Evolutionary conservation across 225 moss, liverwort and hornwort species (phyloP).

Genomic region (Physcomitrium patens): DNA sequence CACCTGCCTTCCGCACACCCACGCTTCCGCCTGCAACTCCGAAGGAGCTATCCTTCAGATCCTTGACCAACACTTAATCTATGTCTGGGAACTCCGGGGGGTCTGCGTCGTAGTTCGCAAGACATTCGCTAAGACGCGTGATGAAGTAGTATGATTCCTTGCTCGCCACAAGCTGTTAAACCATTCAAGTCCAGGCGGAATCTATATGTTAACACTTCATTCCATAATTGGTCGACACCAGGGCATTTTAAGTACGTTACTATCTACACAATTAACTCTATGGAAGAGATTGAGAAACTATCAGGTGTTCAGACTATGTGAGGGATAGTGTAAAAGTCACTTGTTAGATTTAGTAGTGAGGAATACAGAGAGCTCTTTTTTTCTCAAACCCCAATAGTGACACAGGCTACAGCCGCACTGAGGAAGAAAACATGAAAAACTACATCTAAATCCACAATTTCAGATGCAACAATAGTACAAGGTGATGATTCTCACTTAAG

Average conservation of each 20-base stretch:
- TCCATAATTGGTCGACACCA: too few relatives aligned
- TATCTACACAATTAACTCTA: too few relatives aligned
- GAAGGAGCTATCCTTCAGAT: constrained; percentile 56
- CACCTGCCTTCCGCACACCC: neutral
- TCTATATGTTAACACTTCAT: neutral
- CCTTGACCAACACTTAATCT: constrained; percentile 76
- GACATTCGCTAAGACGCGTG: constrained; percentile 71
- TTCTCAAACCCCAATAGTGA: too few relatives aligned
- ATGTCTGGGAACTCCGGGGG: constrained; percentile 62
- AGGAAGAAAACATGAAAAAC: too few relatives aligned
- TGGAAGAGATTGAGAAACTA: too few relatives aligned
- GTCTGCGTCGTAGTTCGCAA: constrained; percentile 70
- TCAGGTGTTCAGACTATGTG: too few relatives aligned
- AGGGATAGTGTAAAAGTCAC: too few relatives aligned
- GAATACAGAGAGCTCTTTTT: too few relatives aligned
- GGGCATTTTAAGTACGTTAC: too few relatives aligned
- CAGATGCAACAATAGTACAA: neutral
- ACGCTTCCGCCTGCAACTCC: neutral
- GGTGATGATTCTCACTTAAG: constrained; percentile 40
- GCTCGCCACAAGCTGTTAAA: constrained; percentile 26
- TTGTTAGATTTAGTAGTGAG: too few relatives aligned
- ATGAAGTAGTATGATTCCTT: constrained; percentile 3
- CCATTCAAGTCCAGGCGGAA: neutral
- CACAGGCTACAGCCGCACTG: too few relatives aligned
- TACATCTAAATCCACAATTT: fast-evolving